phyloP scores from a whole-genome alignment of 202 grass and related monocot genomes.

The Alloteropsis angusta region DNA sequence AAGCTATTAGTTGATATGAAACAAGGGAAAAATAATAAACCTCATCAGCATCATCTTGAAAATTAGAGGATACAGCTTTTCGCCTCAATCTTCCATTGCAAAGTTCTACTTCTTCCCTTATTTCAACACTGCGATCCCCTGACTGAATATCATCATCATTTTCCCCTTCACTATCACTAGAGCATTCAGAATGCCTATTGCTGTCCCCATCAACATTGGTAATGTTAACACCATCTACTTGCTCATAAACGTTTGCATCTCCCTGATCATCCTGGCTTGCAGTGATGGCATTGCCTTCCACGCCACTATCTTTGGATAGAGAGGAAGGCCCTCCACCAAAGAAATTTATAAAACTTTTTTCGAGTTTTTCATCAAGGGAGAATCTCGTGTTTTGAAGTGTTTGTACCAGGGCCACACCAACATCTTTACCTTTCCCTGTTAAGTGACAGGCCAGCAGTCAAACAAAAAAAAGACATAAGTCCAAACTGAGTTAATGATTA shows the following conservation, averaged over 20 bases:
- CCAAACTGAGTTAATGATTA: background rate
- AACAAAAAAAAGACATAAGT: slow-evolving; percentile 7
- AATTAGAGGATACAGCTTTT: slow-evolving; percentile 71
- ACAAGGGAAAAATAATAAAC: slow-evolving; percentile 20
- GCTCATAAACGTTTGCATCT: slow-evolving; percentile 22
- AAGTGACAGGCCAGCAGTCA: slow-evolving; percentile 9
- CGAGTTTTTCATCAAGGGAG: slow-evolving; percentile 80
- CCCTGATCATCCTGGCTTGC: slow-evolving; percentile 29
- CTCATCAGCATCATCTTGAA: slow-evolving; percentile 40
- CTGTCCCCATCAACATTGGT: slow-evolving; percentile 30
- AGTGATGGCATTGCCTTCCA: slow-evolving; percentile 11
- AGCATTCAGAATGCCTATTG: slow-evolving; percentile 39
- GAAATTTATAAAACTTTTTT: slow-evolving; percentile 76
- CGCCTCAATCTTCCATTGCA: slow-evolving; percentile 68
- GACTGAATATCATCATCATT: slow-evolving; percentile 26
- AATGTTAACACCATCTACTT: slow-evolving; percentile 26
- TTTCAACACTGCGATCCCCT: slow-evolving; percentile 29
- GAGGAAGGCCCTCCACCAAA: slow-evolving; percentile 44
- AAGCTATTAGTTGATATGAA: slow-evolving; percentile 12
- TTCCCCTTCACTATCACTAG: slow-evolving; percentile 49
- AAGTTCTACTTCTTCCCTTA: slow-evolving; percentile 66
- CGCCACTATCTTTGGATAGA: slow-evolving; percentile 18
- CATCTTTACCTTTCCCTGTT: slow-evolving; percentile 68
- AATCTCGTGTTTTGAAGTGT: slow-evolving; percentile 83
- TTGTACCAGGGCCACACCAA: slow-evolving; percentile 67